A percentile compares a stretch with the other conserved stretches of the same genome.
These are phyloP conservation scores for Nakazawaea holstii DNA, from an alignment of 805 yeast species.

Conservation along the genomic window DNA sequence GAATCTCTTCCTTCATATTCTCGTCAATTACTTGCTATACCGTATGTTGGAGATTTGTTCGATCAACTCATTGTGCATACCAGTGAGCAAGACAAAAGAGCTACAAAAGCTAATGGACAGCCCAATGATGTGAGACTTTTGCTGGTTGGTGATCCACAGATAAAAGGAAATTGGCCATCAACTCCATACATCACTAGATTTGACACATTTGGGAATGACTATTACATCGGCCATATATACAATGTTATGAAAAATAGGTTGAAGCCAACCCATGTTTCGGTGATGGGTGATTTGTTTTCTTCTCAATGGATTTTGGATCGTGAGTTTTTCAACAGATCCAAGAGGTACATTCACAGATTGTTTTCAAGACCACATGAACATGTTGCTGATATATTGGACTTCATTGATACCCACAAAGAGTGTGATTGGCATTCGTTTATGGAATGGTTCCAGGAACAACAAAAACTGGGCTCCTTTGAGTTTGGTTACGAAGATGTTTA, in stretches of 20 bases:
- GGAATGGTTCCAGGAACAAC: constrained; percentile 24
- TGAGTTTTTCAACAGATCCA: constrained; percentile 78
- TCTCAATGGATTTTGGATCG: constrained; percentile 92
- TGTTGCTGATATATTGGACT: constrained; percentile 41
- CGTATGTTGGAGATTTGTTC: constrained; percentile 29
- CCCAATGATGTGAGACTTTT: constrained; percentile 55
- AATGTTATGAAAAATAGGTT: constrained; percentile 55
- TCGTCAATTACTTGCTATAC: constrained; percentile 17
- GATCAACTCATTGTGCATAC: constrained; percentile 22
- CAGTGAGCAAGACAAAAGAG: constrained; percentile 13
- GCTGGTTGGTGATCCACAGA: constrained; percentile 96
- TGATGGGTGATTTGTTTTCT: constrained; percentile 88
- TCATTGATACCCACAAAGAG: constrained; percentile 42
- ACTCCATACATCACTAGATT: constrained; percentile 69
- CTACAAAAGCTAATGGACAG: constrained; percentile 14
- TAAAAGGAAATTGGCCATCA: constrained; percentile 76
- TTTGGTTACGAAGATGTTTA: constrained; percentile 56
- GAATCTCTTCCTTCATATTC: constrained; percentile 14
- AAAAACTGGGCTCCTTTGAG: constrained; percentile 24
- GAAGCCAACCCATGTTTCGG: constrained; percentile 76
- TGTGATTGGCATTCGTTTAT: constrained; percentile 49
- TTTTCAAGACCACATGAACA: constrained; percentile 55
- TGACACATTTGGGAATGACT: constrained; percentile 88
- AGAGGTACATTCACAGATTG: constrained; percentile 64
- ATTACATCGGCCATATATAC: constrained; percentile 81